A percentile compares a stretch with the other conserved stretches of the same genome.
Evolutionary conservation across 2,329 filamentous ascomycete species (phyloP).

Genomic region (Acrocalymma vagum): DNA sequence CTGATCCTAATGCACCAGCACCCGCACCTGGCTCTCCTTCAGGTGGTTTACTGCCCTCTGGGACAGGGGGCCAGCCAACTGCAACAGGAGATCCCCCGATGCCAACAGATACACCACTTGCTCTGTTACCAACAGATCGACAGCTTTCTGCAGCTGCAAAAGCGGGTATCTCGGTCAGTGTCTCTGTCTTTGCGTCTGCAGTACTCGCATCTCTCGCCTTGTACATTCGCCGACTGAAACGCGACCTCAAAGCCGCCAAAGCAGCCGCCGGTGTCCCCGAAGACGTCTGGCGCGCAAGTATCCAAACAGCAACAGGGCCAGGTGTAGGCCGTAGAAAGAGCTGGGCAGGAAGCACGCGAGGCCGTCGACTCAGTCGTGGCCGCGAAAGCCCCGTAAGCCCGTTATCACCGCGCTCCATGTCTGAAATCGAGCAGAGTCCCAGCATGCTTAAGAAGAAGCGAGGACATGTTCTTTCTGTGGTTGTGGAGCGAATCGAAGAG

Average conservation of each 20-base stretch:
- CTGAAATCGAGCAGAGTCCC: constrained; percentile 10
- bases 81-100: constrained; percentile 3
- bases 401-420: constrained; percentile 10
- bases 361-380: constrained; percentile 5
- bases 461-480: constrained; percentile 28
- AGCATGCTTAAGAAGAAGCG: constrained; percentile 27
- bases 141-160: constrained; percentile 30
- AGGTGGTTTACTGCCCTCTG: not conserved
- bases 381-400: constrained; percentile 18
- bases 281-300: constrained; percentile 12
- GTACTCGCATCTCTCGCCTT: constrained; percentile 23
- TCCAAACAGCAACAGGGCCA: constrained; percentile 8
- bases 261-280: constrained; percentile 23
- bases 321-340: constrained; percentile 5
- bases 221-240: constrained; percentile 36
- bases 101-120: constrained; percentile 19
- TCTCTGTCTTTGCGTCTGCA: constrained; percentile 18
- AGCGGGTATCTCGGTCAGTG: constrained; percentile 29
- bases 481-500: constrained; percentile 32
- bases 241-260: constrained; percentile 25
- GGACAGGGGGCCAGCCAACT: no score
- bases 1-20: constrained; percentile 4
- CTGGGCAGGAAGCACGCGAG: constrained; percentile 2
- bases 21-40: not conserved
- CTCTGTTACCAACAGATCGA: constrained; percentile 12